Percentiles rank a stretch among this genome's conserved stretches.
Evolutionary conservation across 2,329 filamentous ascomycete species (phyloP).

Genomic region (Penicillium sp.): DNA sequence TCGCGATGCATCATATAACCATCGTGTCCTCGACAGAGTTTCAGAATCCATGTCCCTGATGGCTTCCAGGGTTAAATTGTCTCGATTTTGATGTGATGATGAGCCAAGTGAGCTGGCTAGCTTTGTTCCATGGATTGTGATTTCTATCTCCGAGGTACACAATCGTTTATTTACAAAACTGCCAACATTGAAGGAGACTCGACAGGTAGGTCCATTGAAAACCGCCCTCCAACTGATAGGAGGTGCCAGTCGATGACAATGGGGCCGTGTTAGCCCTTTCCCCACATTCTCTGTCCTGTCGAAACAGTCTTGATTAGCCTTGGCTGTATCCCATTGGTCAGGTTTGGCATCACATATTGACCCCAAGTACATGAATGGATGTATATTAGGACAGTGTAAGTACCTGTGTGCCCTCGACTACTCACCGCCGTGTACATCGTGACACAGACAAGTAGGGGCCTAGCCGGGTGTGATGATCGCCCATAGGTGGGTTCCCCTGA

Average conservation of each 20-base stretch:
- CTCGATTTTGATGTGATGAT: background rate
- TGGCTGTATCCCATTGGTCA: background rate
- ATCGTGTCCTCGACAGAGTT: background rate
- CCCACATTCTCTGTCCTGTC: background rate
- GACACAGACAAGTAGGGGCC: conserved; percentile 4
- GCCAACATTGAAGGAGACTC: background rate
- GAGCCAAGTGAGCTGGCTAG: background rate
- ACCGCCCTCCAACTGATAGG: background rate
- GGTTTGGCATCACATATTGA: background rate
- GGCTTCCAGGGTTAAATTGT: no score
- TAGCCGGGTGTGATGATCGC: background rate
- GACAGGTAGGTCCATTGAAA: background rate
- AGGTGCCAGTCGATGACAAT: background rate
- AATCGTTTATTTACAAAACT: background rate
- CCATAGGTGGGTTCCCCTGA: conserved; percentile 5
- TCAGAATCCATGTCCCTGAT: conserved; percentile 1
- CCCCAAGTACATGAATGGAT: background rate
- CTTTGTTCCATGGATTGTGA: background rate
- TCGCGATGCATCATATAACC: background rate
- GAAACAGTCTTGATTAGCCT: conserved; percentile 1
- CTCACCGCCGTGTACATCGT: conserved; percentile 6
- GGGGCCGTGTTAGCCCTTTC: background rate
- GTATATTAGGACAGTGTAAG: background rate
- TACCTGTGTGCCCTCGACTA: background rate
- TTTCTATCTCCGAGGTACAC: background rate